phyloP scores from a whole-genome alignment of 1,284 basidiomycete species.

The Psilocybe mexicana region DNA sequence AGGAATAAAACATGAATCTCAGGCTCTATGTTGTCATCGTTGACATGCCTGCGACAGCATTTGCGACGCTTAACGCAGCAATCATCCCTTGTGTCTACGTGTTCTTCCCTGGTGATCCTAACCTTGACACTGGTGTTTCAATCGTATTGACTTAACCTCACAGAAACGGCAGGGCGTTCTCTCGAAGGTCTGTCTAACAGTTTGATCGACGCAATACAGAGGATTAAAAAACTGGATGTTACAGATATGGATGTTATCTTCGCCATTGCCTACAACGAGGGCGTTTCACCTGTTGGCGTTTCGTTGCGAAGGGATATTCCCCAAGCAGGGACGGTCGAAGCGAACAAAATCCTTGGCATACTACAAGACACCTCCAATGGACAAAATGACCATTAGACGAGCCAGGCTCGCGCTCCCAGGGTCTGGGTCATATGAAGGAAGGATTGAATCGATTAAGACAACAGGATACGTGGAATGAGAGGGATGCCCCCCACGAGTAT shows the following conservation, averaged over 20 bases:
- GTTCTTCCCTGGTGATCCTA: slow-evolving; percentile 52
- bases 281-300: slow-evolving; percentile 55
- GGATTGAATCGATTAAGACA: too few relatives aligned
- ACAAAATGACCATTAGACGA: background rate
- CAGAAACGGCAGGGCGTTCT: slow-evolving; percentile 62
- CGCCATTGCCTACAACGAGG: slow-evolving; percentile 57
- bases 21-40: background rate
- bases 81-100: slow-evolving; percentile 63
- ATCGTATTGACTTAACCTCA: background rate
- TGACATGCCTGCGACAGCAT: slow-evolving; percentile 38
- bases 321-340: slow-evolving; percentile 52
- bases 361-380: slow-evolving; percentile 9
- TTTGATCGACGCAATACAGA: background rate
- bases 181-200: slow-evolving; percentile 48
- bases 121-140: background rate
- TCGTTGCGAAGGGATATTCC: slow-evolving; percentile 59
- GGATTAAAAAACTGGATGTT: slow-evolving; percentile 2
- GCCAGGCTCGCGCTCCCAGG: background rate
- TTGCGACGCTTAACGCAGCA: slow-evolving; percentile 59
- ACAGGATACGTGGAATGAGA: too few relatives aligned
- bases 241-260: slow-evolving; percentile 69
- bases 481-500: too few relatives aligned
- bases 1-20: slow-evolving; percentile 6
- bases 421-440: background rate
- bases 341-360: slow-evolving; percentile 51